A percentile compares a stretch with the other conserved stretches of the same genome.
These are phyloP conservation scores for Apiotrichum porosum DNA, from an alignment of 1,284 basidiomycete species.

Conservation along the genomic window DNA sequence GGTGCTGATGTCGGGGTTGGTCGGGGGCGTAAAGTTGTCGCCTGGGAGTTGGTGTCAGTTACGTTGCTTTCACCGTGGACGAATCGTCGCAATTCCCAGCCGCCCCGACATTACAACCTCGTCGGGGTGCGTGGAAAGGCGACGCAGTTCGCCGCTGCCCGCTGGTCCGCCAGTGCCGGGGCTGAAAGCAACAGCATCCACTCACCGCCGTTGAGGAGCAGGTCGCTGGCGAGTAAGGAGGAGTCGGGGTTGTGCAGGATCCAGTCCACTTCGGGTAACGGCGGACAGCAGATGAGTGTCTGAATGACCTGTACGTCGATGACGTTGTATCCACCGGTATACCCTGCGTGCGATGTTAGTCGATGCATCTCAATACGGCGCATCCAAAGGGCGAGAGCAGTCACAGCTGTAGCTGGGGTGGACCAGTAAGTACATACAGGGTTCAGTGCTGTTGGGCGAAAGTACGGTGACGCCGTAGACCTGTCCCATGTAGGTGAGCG, in stretches of 20 bases:
- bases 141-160: too few species aligned
- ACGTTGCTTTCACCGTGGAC: too few species aligned
- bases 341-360: too few species aligned
- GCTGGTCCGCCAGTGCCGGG: too few species aligned
- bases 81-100: too few species aligned
- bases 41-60: neutral
- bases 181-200: too few species aligned
- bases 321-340: neutral
- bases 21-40: neutral
- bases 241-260: neutral
- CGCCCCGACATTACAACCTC: too few species aligned
- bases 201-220: neutral
- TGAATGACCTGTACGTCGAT: neutral
- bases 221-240: neutral
- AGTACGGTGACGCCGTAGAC: neutral
- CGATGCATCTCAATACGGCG: too few species aligned
- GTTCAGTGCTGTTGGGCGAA: neutral
- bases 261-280: neutral
- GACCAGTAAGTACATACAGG: too few species aligned
- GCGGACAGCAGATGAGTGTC: constrained; percentile 3
- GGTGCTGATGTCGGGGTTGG: neutral
- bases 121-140: too few species aligned
- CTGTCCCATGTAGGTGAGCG: neutral
- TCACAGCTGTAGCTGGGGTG: too few species aligned
- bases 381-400: too few species aligned